Conservation (phyloP, 192 early-diverging fungal genomes). For the Coemansia brasiliensis region DNA sequence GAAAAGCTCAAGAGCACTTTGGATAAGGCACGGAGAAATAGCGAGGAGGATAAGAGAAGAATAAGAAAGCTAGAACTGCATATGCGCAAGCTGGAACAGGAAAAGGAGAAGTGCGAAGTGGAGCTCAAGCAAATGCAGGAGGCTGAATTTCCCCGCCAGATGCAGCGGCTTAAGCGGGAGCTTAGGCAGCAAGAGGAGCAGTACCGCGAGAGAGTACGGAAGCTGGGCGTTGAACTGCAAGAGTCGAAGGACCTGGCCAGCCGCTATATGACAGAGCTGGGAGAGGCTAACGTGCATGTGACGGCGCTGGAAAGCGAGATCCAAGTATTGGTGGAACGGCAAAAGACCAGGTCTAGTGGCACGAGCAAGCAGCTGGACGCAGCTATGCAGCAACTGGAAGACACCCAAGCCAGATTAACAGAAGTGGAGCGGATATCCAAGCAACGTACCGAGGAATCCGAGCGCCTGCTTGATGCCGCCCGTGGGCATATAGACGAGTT, state of each 20-base stretch:
- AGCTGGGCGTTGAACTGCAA: constrained; percentile 26
- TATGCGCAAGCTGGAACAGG: constrained; percentile 39
- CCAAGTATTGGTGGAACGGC: constrained; percentile 25
- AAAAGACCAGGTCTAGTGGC: constrained; percentile 2
- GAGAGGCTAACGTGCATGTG: constrained; percentile 41
- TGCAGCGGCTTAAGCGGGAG: constrained; percentile 20
- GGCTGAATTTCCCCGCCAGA: constrained; percentile 27
- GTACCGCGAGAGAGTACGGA: constrained; percentile 28
- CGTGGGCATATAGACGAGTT: constrained; percentile 32
- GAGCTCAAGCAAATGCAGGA: constrained; percentile 23
- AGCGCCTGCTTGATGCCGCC: constrained; percentile 34
- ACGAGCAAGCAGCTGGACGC: constrained; percentile 29
- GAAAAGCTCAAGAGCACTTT: constrained; percentile 21
- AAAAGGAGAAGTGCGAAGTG: constrained; percentile 19
- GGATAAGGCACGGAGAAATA: constrained; percentile 16
- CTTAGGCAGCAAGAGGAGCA: constrained; percentile 34
- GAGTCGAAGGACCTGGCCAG: constrained; percentile 37
- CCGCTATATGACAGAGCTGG: constrained; percentile 46
- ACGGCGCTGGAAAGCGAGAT: constrained; percentile 50
- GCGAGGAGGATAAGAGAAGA: constrained; percentile 27
- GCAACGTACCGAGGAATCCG: constrained; percentile 31
- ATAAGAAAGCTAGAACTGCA: constrained; percentile 28
- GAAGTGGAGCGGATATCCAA: constrained; percentile 39
- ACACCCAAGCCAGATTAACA: constrained; percentile 16
- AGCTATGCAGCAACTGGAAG: constrained; percentile 14